Base-by-base conservation (phyloP, 176 grass and related monocot species). In the Hyparrhenia diplandra region DNA sequence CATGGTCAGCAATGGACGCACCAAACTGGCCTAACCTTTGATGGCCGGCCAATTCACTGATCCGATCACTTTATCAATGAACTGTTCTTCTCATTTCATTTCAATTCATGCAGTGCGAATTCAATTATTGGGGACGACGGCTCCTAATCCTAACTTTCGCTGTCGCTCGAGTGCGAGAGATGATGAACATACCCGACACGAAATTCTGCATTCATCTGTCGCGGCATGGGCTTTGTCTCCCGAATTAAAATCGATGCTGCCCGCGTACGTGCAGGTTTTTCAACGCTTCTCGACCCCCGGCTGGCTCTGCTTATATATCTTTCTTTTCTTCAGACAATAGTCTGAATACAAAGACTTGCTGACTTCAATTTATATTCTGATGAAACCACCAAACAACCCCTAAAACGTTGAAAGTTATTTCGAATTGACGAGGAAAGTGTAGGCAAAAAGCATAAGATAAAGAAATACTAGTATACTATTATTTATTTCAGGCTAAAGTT, bases 191-290 rank as follows among this genome's bases (percentile, higher is more conserved):
- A 28, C 65, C 82, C 17, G 75, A 79, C 86, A 88, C 55, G 21
- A 13, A 58, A 45, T 45, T 36, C n/a, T 18, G 40, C 32, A 28
- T 51, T 34, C 41, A n/a, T 30, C 73, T 46, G 82, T 77, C 34
- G 64, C 57, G 76, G 82, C 63, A 81, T 82, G 72, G 71, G 83
- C 77, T 24, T 82, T 85, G 75, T 73, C 41, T 10, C 65, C 16
- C 28, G 30, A 55, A 69, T 42, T 72, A 61, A 85, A 61, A 85
- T 29, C 64, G 77, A 81, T 55, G 41, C 64, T n/a, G n/a, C n/a
- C n/a, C n/a, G n/a, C n/a, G n/a, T n/a, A n/a, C n/a, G n/a, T 51
- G 55, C 34, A 58, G 17, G 0, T 37, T 73, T 74, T 74, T 54
- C 71, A 43, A 27, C 17, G 28, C 65, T 49, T n/a, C n/a, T n/a